Evolutionary conservation across 2,329 filamentous ascomycete genomes (phyloP).

Genomic region (Diaporthe capsici): DNA sequence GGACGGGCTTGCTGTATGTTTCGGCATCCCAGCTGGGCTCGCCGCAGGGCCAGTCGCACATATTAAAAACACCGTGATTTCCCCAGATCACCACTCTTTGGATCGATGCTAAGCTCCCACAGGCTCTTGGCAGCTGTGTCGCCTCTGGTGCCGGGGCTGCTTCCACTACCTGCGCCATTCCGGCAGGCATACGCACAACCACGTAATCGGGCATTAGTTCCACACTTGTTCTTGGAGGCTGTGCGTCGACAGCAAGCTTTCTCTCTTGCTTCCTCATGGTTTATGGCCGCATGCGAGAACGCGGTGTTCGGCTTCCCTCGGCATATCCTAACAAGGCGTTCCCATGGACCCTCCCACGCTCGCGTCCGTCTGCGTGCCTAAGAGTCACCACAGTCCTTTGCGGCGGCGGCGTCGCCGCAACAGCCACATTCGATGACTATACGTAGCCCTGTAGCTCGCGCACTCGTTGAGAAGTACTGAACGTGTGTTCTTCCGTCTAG

Average conservation of each 20-base stretch:
- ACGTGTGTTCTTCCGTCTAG: neutral
- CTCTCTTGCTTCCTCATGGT: too few relatives aligned
- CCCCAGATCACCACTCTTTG: neutral
- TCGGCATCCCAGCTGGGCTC: neutral
- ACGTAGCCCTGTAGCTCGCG: neutral
- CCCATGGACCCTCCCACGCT: neutral
- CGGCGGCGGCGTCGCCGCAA: neutral
- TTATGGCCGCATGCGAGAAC: neutral
- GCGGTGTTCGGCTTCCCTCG: neutral
- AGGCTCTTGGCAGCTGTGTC: constrained; percentile 6
- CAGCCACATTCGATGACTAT: neutral
- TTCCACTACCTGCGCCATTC: neutral
- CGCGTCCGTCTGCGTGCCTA: neutral
- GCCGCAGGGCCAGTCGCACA: constrained; percentile 2
- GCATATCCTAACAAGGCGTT: neutral
- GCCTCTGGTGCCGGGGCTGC: neutral
- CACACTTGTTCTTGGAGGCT: neutral
- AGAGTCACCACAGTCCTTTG: neutral
- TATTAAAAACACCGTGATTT: constrained; percentile 15
- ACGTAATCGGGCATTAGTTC: neutral
- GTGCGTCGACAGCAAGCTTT: neutral
- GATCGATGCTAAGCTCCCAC: constrained; percentile 21
- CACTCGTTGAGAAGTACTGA: neutral
- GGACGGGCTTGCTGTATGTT: constrained; percentile 15
- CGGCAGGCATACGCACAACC: neutral